Evolutionary conservation across 2,329 filamentous ascomycete genomes (phyloP), one percentile per base, ranked within the genome.

Genomic region (Pseudopyricularia cyperi): DNA sequence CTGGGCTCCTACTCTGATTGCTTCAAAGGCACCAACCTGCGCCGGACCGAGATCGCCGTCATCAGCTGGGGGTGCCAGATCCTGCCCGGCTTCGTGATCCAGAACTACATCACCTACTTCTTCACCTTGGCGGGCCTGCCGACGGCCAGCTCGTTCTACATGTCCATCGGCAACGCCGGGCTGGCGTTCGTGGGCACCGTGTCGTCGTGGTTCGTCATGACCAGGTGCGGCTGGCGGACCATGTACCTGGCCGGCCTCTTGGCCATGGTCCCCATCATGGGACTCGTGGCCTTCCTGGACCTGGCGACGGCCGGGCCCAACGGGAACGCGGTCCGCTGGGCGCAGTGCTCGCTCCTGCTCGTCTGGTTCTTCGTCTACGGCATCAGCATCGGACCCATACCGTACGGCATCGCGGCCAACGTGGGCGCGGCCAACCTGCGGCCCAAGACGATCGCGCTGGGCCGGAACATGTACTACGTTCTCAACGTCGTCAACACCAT

Each of bases 331-430:
- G 26, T 30, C 28, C n/a, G 8, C 11, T 44, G 46, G 28, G 26
- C n/a, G 4, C 57, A 58, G 49, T 55, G 65, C 82, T 32, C 85
- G 83, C 68, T 76, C 74, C 44, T 63, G 81, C 15, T 79, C 77
- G 57, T 79, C 78, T 26, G 81, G 48, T 55, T 54, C 14, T 55
- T 58, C 42, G 50, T 61, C 53, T 62, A 68, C 55, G 65, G 66
- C 46, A 55, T 70, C 19, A 66, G 67, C 0, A 62, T 65, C n/a
- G 68, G 68, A 4, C 68, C 66, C 42, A 61, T 70, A 12, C 62
- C 60, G 7, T 69, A 65, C 56, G 59, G 55, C 4, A 61, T 68
- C 37, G 61, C 65, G 6, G 61, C 64, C 26, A 65, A 68, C 54
- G 60, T 67, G 7, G 61, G 63, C 1, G 63, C 65, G 2, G 64